These are phyloP conservation scores for Lactifluus pinguis DNA, from an alignment of 768 basidiomycete genomes.

Conservation along the genomic window DNA sequence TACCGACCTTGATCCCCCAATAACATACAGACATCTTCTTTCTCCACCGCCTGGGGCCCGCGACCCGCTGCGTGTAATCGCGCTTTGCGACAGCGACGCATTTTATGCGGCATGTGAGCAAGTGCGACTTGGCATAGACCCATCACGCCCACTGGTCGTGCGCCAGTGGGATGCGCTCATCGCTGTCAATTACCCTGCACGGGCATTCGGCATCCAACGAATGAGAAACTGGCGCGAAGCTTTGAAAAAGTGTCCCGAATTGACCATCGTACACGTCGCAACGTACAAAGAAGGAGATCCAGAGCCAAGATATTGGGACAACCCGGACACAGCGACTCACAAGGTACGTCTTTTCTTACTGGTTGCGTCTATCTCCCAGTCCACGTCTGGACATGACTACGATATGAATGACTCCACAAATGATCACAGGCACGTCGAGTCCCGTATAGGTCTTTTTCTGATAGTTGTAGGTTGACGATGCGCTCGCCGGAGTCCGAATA, in stretches of 20 bases:
- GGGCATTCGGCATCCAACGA: conserved; percentile 87
- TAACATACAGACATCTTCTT: conserved; percentile 75
- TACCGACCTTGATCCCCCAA: conserved; percentile 51
- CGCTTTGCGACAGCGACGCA: conserved; percentile 87
- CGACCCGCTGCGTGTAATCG: conserved; percentile 77
- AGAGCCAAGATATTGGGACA: conserved; percentile 88
- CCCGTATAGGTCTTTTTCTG: neutral
- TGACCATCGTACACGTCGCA: conserved; percentile 85
- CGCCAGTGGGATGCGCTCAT: conserved; percentile 86
- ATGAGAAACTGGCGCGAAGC: conserved; percentile 81
- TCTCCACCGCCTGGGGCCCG: conserved; percentile 57
- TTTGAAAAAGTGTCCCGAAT: conserved; percentile 73
- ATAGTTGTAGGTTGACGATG: neutral
- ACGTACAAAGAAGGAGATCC: conserved; percentile 84
- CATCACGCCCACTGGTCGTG: conserved; percentile 64
- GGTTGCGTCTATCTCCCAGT: neutral
- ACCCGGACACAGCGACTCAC: conserved; percentile 82
- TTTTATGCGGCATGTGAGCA: conserved; percentile 84
- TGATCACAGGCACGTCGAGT: neutral
- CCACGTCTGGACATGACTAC: neutral
- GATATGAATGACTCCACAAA: neutral
- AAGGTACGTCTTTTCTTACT: conserved; percentile 51
- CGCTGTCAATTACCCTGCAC: conserved; percentile 92
- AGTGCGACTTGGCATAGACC: conserved; percentile 59
- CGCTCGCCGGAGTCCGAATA: conserved; percentile 23